Evolutionary conservation across 1,284 basidiomycete genomes (phyloP).

Genomic region (Jaminaea rosea): DNA sequence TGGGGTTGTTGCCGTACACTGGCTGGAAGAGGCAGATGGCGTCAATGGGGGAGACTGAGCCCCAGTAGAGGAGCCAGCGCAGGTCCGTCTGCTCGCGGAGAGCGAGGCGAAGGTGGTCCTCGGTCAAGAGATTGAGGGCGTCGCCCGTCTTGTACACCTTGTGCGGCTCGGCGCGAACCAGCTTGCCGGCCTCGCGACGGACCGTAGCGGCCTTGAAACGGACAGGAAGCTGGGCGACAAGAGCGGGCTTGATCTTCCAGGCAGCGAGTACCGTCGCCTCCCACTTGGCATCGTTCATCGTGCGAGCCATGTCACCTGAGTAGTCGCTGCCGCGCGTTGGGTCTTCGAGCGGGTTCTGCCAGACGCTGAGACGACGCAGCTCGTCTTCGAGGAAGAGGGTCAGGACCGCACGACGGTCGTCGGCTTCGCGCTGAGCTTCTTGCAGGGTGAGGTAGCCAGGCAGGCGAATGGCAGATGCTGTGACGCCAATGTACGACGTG

Average conservation of each 20-base stretch:
- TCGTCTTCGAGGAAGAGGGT: constrained; percentile 82
- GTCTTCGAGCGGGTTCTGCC: constrained; percentile 80
- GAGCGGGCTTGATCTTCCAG: constrained; percentile 74
- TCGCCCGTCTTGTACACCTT: constrained; percentile 68
- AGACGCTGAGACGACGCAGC: constrained; percentile 72
- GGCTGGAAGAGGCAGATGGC: constrained; percentile 40
- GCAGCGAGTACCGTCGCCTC: constrained; percentile 59
- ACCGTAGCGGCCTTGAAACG: constrained; percentile 66
- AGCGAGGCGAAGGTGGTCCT: constrained; percentile 69
- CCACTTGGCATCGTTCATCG: constrained; percentile 60
- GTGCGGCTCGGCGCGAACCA: constrained; percentile 66
- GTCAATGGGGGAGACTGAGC: constrained; percentile 70
- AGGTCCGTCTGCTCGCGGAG: constrained; percentile 22
- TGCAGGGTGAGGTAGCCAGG: constrained; percentile 23
- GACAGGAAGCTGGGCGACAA: constrained; percentile 73
- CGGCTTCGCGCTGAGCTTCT: constrained; percentile 15
- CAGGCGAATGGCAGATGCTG: constrained; percentile 13
- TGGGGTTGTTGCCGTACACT: constrained; percentile 58
- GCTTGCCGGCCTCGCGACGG: constrained; percentile 62
- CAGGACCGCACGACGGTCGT: constrained; percentile 48
- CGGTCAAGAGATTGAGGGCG: constrained; percentile 69
- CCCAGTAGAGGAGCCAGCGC: constrained; percentile 78
- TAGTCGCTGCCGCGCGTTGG: constrained; percentile 55
- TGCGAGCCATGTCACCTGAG: constrained; percentile 48
- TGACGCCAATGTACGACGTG: constrained; percentile 24